Conservation (phyloP, 495 filamentous ascomycete species). For the Jackrogersella minutella region DNA sequence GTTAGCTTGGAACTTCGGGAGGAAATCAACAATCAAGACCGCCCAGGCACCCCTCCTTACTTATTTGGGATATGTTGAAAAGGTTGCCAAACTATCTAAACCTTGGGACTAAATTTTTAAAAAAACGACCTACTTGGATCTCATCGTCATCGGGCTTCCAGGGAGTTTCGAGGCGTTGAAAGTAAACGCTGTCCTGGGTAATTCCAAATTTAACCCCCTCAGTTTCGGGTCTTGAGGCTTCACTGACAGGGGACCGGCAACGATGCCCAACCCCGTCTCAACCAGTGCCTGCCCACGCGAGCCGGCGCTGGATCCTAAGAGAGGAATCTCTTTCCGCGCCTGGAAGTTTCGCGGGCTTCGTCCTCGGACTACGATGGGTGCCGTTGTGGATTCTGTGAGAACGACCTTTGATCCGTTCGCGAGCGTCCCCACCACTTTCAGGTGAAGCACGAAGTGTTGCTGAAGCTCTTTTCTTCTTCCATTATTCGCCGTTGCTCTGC, state of each 20-base stretch:
- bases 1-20: conserved; percentile 23
- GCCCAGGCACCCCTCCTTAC: not conserved
- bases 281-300: conserved; percentile 66
- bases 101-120: not conserved
- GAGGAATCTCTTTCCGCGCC: conserved; percentile 76
- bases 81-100: not conserved
- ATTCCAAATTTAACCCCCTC: conserved; percentile 55
- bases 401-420: conserved; percentile 72
- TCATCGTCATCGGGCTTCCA: conserved; percentile 60
- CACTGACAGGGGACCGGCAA: conserved; percentile 56
- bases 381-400: conserved; percentile 74
- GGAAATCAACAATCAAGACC: not conserved
- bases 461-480: conserved; percentile 81
- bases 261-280: conserved; percentile 57
- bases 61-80: not conserved
- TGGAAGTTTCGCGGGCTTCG: conserved; percentile 84
- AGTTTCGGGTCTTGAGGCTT: conserved; percentile 60
- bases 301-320: conserved; percentile 73
- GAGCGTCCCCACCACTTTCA: conserved; percentile 76
- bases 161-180: conserved; percentile 63
- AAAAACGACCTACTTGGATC: conserved; percentile 56
- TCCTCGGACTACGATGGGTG: conserved; percentile 79
- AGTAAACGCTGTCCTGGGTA: conserved; percentile 60
- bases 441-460: conserved; percentile 79
- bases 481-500: conserved; percentile 70